Evolutionary conservation across 169 alveolate species (phyloP).

Genomic region (Plasmodium inui): DNA sequence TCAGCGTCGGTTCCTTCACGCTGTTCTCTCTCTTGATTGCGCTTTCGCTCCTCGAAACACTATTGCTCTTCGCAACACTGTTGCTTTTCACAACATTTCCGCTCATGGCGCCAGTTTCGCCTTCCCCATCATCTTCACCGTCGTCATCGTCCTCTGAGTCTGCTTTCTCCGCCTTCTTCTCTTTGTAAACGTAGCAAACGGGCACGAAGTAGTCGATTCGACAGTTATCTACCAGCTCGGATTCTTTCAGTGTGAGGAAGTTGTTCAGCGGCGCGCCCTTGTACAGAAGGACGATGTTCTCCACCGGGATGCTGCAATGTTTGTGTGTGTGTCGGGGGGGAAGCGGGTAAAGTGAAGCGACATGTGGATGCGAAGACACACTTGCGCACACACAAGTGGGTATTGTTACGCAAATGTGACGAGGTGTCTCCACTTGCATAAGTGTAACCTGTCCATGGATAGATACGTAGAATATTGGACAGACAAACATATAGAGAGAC

Average conservation of each 20-base stretch:
- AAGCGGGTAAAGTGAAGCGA: neutral
- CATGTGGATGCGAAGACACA: neutral
- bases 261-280: conserved; percentile 69
- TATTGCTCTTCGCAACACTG: neutral
- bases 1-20: neutral
- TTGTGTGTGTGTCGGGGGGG: neutral
- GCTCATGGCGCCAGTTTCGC: neutral
- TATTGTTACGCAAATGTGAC: neutral
- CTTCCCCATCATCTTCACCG: neutral
- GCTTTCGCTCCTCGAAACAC: neutral
- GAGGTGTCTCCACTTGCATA: neutral
- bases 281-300: conserved; percentile 34
- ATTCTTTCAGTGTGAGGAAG: conserved; percentile 53
- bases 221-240: conserved; percentile 44
- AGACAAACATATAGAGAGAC: too few relatives aligned
- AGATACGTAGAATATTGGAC: neutral
- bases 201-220: conserved; percentile 55
- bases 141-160: conserved; percentile 4
- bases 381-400: neutral
- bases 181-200: conserved; percentile 42
- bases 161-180: neutral
- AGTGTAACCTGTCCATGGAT: neutral
- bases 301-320: conserved; percentile 47
- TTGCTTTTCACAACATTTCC: neutral
- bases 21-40: neutral